Evolutionary conservation across 2,329 filamentous ascomycete species (phyloP).

Genomic region (Ophiosphaerella narmari): DNA sequence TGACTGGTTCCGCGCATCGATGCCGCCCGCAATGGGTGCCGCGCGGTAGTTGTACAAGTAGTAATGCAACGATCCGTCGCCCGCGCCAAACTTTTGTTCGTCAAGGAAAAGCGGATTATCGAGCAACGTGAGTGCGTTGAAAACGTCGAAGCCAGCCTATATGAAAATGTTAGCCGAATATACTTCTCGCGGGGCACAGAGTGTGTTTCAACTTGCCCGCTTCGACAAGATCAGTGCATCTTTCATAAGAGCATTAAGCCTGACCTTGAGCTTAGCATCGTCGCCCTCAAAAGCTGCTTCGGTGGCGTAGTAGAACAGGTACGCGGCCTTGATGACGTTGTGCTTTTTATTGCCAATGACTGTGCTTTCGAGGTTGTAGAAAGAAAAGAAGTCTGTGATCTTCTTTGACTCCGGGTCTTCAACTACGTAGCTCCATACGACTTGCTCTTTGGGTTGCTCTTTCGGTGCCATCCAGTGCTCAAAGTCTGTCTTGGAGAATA

Average conservation of each 20-base stretch:
- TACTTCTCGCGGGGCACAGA: neutral
- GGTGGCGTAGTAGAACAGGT: slow-evolving; percentile 95
- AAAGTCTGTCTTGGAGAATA: slow-evolving; percentile 79
- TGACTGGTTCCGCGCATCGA: slow-evolving; percentile 76
- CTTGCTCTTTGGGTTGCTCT: slow-evolving; percentile 65
- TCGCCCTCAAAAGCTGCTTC: slow-evolving; percentile 70
- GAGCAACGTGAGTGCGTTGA: slow-evolving; percentile 91
- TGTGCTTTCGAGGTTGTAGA: slow-evolving; percentile 92
- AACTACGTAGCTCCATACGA: slow-evolving; percentile 92
- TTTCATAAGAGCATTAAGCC: slow-evolving; percentile 78
- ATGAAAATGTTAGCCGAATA: neutral
- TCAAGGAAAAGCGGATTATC: slow-evolving; percentile 94
- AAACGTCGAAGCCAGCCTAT: slow-evolving; percentile 83
- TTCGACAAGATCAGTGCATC: slow-evolving; percentile 90
- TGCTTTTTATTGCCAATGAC: slow-evolving; percentile 83
- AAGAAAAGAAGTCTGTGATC: slow-evolving; percentile 96
- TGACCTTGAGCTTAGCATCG: slow-evolving; percentile 69
- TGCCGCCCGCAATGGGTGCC: slow-evolving; percentile 80
- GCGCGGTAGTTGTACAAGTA: slow-evolving; percentile 98
- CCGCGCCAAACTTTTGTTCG: slow-evolving; percentile 90
- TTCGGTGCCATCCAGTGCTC: slow-evolving; percentile 84
- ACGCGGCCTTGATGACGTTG: slow-evolving; percentile 82
- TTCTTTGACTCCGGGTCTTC: slow-evolving; percentile 71
- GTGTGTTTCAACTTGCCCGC: slow-evolving; percentile 53
- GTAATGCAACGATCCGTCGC: slow-evolving; percentile 93